Base-by-base conservation (phyloP, 805 yeast genomes). In the Candida chauliodis region DNA sequence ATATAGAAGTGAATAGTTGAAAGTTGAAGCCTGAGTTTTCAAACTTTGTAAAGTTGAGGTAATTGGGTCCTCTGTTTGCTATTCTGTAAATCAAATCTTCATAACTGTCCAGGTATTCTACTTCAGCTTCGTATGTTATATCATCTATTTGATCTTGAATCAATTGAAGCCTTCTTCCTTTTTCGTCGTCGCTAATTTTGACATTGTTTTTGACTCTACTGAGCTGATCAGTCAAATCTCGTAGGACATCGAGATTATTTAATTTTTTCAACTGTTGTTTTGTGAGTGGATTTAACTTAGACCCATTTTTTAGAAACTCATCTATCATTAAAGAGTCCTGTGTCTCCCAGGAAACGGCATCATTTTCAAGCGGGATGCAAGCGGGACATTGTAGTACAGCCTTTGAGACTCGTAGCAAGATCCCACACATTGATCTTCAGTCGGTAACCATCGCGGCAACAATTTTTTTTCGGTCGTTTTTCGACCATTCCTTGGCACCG, bases 1-100 rank as follows among this genome's bases (percentile, higher is more conserved):
- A 66, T 0, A 93, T 87, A 0, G 97, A 84, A 0, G 93, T 81
- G 42, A 73, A 73, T 4, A 65, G 40, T 53, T 76, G 69, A 16
- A 59, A 44, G 14, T 52, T 37, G 8, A 11, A 28, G 4, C 30
- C 41, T 5, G 25, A 17, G 5, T 33, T 33, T 4, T 15, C 6
- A 14, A 49, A 46, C 10, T 48, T 48, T 8, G 47, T 36, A 41
- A 49, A 46, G 28, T 47, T 34, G 44, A 59, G 25, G 51, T 61
- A 78, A 52, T 84, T 82, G 0, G 88, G 84, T 1, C 95, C 95
- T 52, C 93, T 63, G 4, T 72, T 63, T 1, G 73, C 53, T 2
- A 82, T 67, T 42, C 64, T 61, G 0, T 76, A 74, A 1, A 69
- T 52, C 25, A 78, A 47, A 8, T 34, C 38, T 7, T 36, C 34